These are phyloP conservation scores for Suillus sp. DNA, from an alignment of 768 basidiomycete genomes.

Conservation along the genomic window DNA sequence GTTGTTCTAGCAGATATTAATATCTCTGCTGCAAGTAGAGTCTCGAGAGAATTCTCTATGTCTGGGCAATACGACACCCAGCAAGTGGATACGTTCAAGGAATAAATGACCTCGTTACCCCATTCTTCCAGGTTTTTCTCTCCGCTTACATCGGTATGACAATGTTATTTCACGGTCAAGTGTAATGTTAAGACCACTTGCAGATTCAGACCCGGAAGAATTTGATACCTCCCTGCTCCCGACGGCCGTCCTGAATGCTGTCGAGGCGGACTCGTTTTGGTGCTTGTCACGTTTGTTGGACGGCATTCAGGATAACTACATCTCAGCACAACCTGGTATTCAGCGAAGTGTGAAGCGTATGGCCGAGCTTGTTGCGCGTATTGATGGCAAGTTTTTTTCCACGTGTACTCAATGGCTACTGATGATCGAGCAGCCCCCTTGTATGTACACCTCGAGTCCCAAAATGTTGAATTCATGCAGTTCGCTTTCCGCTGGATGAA, in stretches of 20 bases:
- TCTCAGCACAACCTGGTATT: conserved; percentile 94
- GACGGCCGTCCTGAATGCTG: conserved; percentile 67
- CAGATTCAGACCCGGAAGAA: conserved; percentile 88
- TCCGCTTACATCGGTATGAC: conserved; percentile 87
- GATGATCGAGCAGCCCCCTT: conserved; percentile 63
- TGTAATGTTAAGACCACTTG: conserved; percentile 12
- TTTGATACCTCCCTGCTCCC: conserved; percentile 84
- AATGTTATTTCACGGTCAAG: conserved; percentile 1
- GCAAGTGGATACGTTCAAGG: conserved; percentile 99
- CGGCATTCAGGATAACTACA: conserved; percentile 99
- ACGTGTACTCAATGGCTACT: not conserved
- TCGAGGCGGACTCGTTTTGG: conserved; percentile 99
- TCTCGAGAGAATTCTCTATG: conserved; percentile 93
- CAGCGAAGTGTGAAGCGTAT: conserved; percentile 91
- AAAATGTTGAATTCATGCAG: conserved; percentile 99
- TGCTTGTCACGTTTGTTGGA: conserved; percentile 93
- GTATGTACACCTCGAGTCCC: conserved; percentile 79
- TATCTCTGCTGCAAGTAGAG: conserved; percentile 52
- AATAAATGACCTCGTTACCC: conserved; percentile 97
- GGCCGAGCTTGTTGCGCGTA: conserved; percentile 89
- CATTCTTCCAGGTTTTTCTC: conserved; percentile 97
- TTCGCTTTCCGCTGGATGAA: conserved; percentile 99
- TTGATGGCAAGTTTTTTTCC: conserved; percentile 65
- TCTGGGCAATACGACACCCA: conserved; percentile 99
- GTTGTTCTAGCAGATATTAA: not conserved